Evolutionary conservation across 345 rosid genomes (phyloP), one percentile per base, ranked within the genome.

Genomic region (Nasturtium officinale): DNA sequence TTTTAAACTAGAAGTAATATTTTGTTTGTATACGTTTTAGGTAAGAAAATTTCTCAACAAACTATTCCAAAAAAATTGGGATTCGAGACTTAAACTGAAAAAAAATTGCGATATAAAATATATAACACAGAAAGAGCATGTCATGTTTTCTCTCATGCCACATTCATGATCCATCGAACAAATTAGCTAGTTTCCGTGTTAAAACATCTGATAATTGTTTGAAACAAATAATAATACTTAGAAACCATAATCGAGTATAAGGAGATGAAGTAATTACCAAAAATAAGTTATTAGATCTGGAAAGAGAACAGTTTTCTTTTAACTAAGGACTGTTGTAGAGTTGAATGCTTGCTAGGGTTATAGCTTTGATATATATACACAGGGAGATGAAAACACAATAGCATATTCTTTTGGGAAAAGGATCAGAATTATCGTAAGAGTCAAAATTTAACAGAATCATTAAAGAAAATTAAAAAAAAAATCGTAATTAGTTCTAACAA

Each of bases 51-150:
- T 30, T 35, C 58, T 48, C 60, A 47, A 35, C 72, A 47, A 57
- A 37, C 17, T 74, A 47, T 18, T 47, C 43, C 15, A n/a, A 66
- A 57, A 35, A 32, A 1, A 4, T 7, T 15, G 59, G 59, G 29
- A 48, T 50, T 13, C 6, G 21, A 35, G 40, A 48, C 2, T 35
- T 3, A 9, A 9, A 29, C 40, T 37, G 61, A 50, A 28, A 45
- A 26, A 1, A 61, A 30, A 33, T 23, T 55, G 16, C 42, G n/a
- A 59, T 60, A 29, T 29, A 67, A 75, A 37, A 51, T 0, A 21
- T 40, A 0, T 5, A 48, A 65, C 78, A 68, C 69, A 68, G 9
- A 69, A 76, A 69, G 33, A 61, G 53, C 74, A 69, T 68, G 74
- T 2, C 2, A 23, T 43, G 3, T 30, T 30, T 61, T 68, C 8